Conservation (phyloP, 2,329 filamentous ascomycete species). For the Aureobasidium sp. region DNA sequence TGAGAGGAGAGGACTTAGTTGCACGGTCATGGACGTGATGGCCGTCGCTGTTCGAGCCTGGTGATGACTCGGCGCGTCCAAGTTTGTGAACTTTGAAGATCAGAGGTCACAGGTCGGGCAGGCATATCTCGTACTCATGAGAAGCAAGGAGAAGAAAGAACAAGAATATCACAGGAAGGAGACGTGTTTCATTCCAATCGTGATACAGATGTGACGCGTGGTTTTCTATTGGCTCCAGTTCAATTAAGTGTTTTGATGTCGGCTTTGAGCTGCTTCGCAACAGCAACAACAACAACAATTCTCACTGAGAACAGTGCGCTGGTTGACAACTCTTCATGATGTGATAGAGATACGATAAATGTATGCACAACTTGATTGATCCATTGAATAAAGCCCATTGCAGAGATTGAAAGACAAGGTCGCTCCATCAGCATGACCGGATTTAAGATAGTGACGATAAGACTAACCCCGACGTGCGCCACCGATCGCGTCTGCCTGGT, state of each 20-base stretch:
- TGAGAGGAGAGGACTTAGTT: not conserved
- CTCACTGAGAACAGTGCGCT: no score
- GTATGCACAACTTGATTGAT: not conserved
- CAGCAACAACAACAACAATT: no score
- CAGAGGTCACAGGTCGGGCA: not conserved
- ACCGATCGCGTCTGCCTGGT: slow-evolving; percentile 3
- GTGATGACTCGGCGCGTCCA: no score
- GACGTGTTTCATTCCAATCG: no score
- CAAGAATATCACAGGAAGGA: no score
- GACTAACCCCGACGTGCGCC: not conserved
- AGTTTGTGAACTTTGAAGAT: not conserved
- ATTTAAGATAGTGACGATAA: not conserved
- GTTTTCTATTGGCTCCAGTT: no score
- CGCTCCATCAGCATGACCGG: not conserved
- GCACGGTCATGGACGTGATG: not conserved
- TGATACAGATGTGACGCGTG: no score
- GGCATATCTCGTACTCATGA: not conserved
- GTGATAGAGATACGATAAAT: not conserved
- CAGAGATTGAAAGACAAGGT: not conserved
- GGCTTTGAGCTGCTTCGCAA: no score
- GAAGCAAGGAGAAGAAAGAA: no score
- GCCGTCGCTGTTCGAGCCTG: not conserved
- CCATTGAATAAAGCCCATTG: not conserved
- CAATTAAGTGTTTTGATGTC: no score
- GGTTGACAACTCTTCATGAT: no score